A percentile compares a stretch with the other conserved stretches of the same genome.
phyloP scores from a whole-genome alignment of 805 yeast species.

The Saccharomyces kudriavzevii region DNA sequence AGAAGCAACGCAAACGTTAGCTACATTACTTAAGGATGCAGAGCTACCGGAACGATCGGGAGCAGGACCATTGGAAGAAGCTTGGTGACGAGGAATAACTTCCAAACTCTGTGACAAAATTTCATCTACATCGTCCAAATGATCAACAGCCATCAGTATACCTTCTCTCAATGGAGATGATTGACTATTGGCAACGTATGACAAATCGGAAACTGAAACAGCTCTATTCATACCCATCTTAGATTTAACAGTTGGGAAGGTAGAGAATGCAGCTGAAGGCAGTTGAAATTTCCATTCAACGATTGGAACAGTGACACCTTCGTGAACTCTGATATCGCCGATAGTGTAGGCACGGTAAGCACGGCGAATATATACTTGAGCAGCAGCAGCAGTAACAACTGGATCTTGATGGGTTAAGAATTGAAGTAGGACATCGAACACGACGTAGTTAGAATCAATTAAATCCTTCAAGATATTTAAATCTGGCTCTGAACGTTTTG shows the following conservation, averaged over 20 bases:
- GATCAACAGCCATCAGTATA: conserved; percentile 69
- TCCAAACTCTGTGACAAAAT: conserved; percentile 68
- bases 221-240: conserved; percentile 66
- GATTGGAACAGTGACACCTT: conserved; percentile 50
- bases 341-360: conserved; percentile 94
- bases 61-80: conserved; percentile 37
- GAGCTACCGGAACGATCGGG: conserved; percentile 38
- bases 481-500: conserved; percentile 74
- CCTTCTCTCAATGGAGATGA: conserved; percentile 70
- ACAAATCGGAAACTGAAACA: conserved; percentile 85
- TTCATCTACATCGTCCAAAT: conserved; percentile 86
- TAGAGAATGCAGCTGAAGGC: conserved; percentile 73
- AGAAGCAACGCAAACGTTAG: conserved; percentile 68
- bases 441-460: conserved; percentile 91
- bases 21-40: conserved; percentile 60
- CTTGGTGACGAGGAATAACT: conserved; percentile 45
- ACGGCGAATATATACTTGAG: conserved; percentile 92
- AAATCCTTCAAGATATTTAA: conserved; percentile 76
- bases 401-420: conserved; percentile 78
- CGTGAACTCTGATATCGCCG: conserved; percentile 60
- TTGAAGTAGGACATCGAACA: conserved; percentile 90
- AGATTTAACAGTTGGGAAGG: conserved; percentile 46
- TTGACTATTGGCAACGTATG: conserved; percentile 72
- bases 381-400: conserved; percentile 90
- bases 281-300: conserved; percentile 85